Percentiles rank a stretch among this genome's conserved stretches.
Conservation (phyloP, 2,329 filamentous ascomycete genomes). For the Aspergillus tanneri region DNA sequence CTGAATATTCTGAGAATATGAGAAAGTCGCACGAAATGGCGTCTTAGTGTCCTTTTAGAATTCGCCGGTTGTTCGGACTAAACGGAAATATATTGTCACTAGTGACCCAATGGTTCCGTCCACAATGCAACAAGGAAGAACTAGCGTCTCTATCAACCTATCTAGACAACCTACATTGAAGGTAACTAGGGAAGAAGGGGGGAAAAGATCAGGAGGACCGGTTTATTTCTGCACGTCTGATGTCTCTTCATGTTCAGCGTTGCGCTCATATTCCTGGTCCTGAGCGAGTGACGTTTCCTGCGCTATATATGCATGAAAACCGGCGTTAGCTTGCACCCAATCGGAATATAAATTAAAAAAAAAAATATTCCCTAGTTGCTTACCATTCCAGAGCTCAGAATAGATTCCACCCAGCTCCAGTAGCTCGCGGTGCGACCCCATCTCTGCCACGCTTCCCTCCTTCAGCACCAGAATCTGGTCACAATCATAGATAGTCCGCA, state of each 20-base stretch:
- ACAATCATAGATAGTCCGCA: conserved; percentile 90
- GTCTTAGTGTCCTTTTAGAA: background rate
- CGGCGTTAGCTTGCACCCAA: no score
- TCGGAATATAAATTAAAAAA: no score
- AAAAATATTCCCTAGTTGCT: conserved; percentile 32
- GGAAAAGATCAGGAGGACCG: background rate
- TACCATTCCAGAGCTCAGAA: conserved; percentile 84
- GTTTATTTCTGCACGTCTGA: conserved; percentile 14
- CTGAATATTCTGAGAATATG: no score
- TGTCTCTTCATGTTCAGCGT: conserved; percentile 37
- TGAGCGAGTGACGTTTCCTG: conserved; percentile 59
- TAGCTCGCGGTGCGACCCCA: conserved; percentile 80
- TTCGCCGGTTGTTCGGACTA: background rate
- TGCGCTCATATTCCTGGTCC: conserved; percentile 42
- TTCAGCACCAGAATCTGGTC: conserved; percentile 89
- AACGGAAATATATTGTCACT: background rate
- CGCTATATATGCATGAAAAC: conserved; percentile 40
- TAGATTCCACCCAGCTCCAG: conserved; percentile 74
- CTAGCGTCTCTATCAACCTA: background rate
- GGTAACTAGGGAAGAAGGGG: background rate
- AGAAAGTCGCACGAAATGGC: background rate
- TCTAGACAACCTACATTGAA: no score
- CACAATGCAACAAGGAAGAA: background rate
- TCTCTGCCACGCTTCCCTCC: conserved; percentile 81
- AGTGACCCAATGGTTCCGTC: background rate